phyloP scores from a whole-genome alignment of 768 basidiomycete species.

The Collybia sp. region DNA sequence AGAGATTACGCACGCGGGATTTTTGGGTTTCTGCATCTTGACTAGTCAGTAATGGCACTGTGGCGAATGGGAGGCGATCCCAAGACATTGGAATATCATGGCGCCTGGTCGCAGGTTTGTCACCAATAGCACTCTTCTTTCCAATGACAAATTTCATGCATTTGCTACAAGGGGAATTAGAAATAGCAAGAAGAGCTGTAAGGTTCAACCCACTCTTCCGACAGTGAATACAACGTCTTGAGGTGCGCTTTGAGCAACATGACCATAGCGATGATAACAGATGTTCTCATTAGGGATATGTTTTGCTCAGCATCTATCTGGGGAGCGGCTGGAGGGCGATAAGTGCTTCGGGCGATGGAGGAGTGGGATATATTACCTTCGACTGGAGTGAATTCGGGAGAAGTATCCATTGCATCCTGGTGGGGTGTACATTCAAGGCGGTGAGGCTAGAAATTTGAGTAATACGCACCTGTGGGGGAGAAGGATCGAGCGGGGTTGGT shows the following conservation, averaged over 20 bases:
- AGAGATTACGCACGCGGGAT: slow-evolving; percentile 43
- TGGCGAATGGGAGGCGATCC: slow-evolving; percentile 70
- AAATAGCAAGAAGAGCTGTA: neutral
- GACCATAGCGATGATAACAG: slow-evolving; percentile 77
- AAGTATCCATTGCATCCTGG: slow-evolving; percentile 14
- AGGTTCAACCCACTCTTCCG: slow-evolving; percentile 74
- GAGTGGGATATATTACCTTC: neutral
- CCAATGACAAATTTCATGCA: slow-evolving; percentile 81
- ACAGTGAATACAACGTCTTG: slow-evolving; percentile 76
- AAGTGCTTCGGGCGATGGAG: slow-evolving; percentile 2
- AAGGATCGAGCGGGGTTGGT: slow-evolving; percentile 10
- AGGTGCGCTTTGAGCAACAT: slow-evolving; percentile 87
- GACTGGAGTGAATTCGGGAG: no score
- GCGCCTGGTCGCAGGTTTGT: slow-evolving; percentile 68
- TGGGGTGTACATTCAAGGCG: neutral
- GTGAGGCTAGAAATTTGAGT: neutral
- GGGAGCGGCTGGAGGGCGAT: slow-evolving; percentile 5
- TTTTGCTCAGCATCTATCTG: slow-evolving; percentile 4
- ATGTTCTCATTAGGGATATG: slow-evolving; percentile 50
- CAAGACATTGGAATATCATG: slow-evolving; percentile 63
- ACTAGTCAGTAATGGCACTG: slow-evolving; percentile 50
- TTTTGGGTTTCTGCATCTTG: slow-evolving; percentile 63
- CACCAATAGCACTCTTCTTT: slow-evolving; percentile 89
- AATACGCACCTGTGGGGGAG: neutral
- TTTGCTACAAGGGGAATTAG: slow-evolving; percentile 52